These are phyloP conservation scores for Scutellaria barbata DNA, from an alignment of 257 asterid species.

Conservation along the genomic window DNA sequence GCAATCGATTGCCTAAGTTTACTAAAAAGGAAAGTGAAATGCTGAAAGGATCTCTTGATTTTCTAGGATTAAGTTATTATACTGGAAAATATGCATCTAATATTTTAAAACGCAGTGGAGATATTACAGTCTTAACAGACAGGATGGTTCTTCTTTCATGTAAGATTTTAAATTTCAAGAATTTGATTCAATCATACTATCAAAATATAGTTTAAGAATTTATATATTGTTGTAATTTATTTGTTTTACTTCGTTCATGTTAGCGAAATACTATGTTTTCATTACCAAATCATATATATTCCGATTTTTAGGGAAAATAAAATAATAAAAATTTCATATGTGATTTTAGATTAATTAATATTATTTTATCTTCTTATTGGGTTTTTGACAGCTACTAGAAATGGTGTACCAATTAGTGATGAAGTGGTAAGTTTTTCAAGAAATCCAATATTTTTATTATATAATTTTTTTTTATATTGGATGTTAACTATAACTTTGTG, in stretches of 20 bases:
- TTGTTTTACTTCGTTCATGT: no score
- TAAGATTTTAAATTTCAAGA: conserved; percentile 21
- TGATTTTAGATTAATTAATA: not conserved
- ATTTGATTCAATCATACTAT: no score
- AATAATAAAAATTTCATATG: no score
- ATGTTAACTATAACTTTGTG: not conserved
- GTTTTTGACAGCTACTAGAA: conserved; percentile 10
- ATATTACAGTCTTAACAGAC: conserved; percentile 37
- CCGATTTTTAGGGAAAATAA: no score
- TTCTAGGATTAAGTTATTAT: conserved; percentile 61
- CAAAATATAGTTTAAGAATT: no score
- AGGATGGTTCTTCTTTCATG: conserved; percentile 34
- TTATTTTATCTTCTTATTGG: not conserved
- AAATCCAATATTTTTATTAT: not conserved
- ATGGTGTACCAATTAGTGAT: conserved; percentile 25
- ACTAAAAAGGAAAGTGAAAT: conserved; percentile 32
- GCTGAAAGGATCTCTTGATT: conserved; percentile 58
- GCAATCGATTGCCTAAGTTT: conserved; percentile 54
- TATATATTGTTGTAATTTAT: no score
- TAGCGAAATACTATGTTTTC: no score
- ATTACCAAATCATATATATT: no score
- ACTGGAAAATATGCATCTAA: conserved; percentile 47
- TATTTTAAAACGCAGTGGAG: conserved; percentile 1
- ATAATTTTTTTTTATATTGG: no score
- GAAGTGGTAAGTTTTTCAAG: not conserved